These are phyloP conservation scores for Debaryomyces singareniensis DNA, from an alignment of 1,139 yeast species.

Conservation along the genomic window DNA sequence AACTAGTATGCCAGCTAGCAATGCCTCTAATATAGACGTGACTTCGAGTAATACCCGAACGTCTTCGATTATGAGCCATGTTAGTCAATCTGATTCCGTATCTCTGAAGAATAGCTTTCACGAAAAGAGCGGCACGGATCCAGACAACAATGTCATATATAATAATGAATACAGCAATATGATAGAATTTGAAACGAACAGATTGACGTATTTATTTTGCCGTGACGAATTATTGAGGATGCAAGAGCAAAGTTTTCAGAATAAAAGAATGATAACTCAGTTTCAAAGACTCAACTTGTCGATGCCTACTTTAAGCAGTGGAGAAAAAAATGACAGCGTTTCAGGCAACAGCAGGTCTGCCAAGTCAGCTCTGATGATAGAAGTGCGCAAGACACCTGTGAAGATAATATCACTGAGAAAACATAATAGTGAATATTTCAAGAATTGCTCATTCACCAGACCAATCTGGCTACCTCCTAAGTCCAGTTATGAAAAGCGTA, in stretches of 20 bases:
- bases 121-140: slow-evolving; percentile 6
- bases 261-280: slow-evolving; percentile 22
- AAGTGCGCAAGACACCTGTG: neutral
- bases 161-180: neutral
- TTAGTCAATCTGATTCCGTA: slow-evolving; percentile 14
- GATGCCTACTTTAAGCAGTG: neutral
- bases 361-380: neutral
- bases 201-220: slow-evolving; percentile 35
- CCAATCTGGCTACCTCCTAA: slow-evolving; percentile 70
- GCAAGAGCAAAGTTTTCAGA: slow-evolving; percentile 36
- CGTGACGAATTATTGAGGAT: slow-evolving; percentile 28
- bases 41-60: slow-evolving; percentile 35
- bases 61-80: slow-evolving; percentile 34
- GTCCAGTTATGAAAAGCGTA: slow-evolving; percentile 42
- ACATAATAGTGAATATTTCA: slow-evolving; percentile 8
- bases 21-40: slow-evolving; percentile 15
- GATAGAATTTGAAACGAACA: slow-evolving; percentile 37
- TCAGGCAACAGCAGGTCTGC: neutral
- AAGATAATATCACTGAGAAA: too few relatives aligned
- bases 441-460: slow-evolving; percentile 45
- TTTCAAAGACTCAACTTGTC: slow-evolving; percentile 13
- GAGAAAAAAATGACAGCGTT: neutral
- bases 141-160: neutral
- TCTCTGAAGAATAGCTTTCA: neutral
- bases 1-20: slow-evolving; percentile 15